Percentiles rank a stretch among this genome's conserved stretches.
Conservation (phyloP, 1,284 basidiomycete genomes). For the Trichosporon sp. region DNA sequence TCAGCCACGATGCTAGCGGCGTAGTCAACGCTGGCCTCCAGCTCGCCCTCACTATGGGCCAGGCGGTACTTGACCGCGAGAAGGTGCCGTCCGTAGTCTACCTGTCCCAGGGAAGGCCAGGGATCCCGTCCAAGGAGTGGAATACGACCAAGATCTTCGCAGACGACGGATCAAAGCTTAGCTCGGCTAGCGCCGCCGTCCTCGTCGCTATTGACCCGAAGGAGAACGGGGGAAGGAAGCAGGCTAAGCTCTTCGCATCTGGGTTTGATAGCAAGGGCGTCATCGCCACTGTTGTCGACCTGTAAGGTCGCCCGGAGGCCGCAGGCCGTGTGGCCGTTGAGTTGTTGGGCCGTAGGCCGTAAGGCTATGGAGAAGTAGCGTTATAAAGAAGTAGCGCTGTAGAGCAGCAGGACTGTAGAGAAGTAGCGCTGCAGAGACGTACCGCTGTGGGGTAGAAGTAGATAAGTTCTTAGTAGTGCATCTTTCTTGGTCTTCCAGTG, state of each 20-base stretch:
- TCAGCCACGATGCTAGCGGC: constrained; percentile 17
- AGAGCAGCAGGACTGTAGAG: too few relatives aligned
- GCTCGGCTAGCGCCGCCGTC: constrained; percentile 20
- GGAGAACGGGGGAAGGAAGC: constrained; percentile 20
- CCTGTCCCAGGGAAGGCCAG: constrained; percentile 8
- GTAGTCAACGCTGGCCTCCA: constrained; percentile 26
- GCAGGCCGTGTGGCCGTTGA: too few relatives aligned
- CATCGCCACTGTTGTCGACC: constrained; percentile 21
- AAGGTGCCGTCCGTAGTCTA: constrained; percentile 14
- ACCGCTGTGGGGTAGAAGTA: too few relatives aligned
- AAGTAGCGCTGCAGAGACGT: too few relatives aligned
- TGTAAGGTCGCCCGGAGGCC: too few relatives aligned
- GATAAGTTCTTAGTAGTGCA: too few relatives aligned
- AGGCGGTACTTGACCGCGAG: neutral
- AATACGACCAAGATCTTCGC: constrained; percentile 15
- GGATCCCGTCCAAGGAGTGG: constrained; percentile 7
- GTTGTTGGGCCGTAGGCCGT: too few relatives aligned
- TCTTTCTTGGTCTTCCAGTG: too few relatives aligned
- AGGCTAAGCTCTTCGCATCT: constrained; percentile 27
- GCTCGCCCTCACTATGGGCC: constrained; percentile 12
- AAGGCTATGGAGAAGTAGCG: too few relatives aligned
- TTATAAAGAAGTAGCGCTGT: too few relatives aligned
- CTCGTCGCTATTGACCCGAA: constrained; percentile 21
- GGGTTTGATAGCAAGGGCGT: constrained; percentile 22
- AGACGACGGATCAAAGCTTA: constrained; percentile 24